Base-by-base conservation (phyloP, 1,284 basidiomycete species). In the Sphaerobolus stellatus region DNA sequence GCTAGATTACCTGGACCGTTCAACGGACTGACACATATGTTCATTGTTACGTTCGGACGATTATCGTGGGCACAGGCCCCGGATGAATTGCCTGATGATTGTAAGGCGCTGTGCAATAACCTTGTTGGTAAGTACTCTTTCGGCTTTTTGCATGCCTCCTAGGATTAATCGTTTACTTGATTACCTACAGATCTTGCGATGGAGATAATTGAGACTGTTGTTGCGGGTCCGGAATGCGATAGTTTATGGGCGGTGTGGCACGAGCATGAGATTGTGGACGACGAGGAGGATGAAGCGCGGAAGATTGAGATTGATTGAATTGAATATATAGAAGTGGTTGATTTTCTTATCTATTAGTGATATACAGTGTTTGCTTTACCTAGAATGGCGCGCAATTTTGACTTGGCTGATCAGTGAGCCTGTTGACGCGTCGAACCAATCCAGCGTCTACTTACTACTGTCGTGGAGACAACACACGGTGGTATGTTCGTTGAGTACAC, bases 151-250 rank as follows among this genome's bases (percentile, higher is more conserved):
- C n/a, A 27, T 33, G 8, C 28, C 33, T 14, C 20, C 24, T 41
- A 24, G 29, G 31, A 14, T 14, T 53, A 20, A 11, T 9, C n/a
- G 58, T 56, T 51, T 36, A 22, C 27, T 29, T 28, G 3, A 49
- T 28, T 33, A 33, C 20, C 4, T 16, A 36, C 57, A 91, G 88
- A 84, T 51, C 71, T 86, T 53, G 81, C 86, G 4, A 78, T 82
- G 62, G 83, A 86, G 49, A 72, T 92, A 27, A 72, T 92, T 56
- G 87, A 89, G 55, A 69, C 80, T 8, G 82, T 91, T 16, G 81
- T 90, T 4, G 86, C 88, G 64, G 90, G 88, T 0, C 88, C 88
- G 2, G 86, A 89, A 62, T 76, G 81, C 43, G 89, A 92, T 58
- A 76, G 73, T 41, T 79, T 90, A 28, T 91, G 84, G 78, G 80